A percentile compares a stretch with the other conserved stretches of the same genome.
phyloP scores from a whole-genome alignment of 306 rosid species.

The Morella rubra region DNA sequence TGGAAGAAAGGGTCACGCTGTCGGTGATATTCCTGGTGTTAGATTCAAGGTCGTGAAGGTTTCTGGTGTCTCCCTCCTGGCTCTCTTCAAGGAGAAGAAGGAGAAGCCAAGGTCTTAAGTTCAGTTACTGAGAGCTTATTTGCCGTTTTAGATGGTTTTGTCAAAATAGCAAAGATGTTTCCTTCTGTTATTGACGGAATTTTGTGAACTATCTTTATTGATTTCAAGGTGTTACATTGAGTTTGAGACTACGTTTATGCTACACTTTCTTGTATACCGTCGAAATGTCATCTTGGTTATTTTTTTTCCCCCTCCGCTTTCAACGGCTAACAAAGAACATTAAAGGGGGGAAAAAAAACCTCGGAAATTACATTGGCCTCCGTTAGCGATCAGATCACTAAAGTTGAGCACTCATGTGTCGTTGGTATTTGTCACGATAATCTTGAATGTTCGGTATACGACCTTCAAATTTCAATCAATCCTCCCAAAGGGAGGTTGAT shows the following conservation, averaged over 20 bases:
- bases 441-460: too few species aligned
- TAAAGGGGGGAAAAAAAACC: too few species aligned
- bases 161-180: slow-evolving; percentile 14
- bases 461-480: too few species aligned
- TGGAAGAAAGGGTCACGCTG: slow-evolving; percentile 78
- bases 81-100: slow-evolving; percentile 89
- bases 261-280: too few species aligned
- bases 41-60: slow-evolving; percentile 80
- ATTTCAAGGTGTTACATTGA: slow-evolving; percentile 12
- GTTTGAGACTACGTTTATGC: neutral
- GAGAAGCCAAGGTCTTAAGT: slow-evolving; percentile 73
- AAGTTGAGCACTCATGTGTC: too few species aligned
- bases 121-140: neutral
- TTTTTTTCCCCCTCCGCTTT: too few species aligned
- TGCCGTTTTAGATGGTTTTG: slow-evolving; percentile 8
- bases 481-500: too few species aligned
- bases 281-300: too few species aligned
- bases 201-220: slow-evolving; percentile 34
- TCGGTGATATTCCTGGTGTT: slow-evolving; percentile 91
- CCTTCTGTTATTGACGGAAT: slow-evolving; percentile 14
- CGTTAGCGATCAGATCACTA: too few species aligned
- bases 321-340: too few species aligned
- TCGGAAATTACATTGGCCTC: too few species aligned
- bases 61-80: slow-evolving; percentile 66
- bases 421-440: too few species aligned